These are phyloP conservation scores for Bassia scoparia DNA, from an alignment of 148 eudicot species.

Conservation along the genomic window DNA sequence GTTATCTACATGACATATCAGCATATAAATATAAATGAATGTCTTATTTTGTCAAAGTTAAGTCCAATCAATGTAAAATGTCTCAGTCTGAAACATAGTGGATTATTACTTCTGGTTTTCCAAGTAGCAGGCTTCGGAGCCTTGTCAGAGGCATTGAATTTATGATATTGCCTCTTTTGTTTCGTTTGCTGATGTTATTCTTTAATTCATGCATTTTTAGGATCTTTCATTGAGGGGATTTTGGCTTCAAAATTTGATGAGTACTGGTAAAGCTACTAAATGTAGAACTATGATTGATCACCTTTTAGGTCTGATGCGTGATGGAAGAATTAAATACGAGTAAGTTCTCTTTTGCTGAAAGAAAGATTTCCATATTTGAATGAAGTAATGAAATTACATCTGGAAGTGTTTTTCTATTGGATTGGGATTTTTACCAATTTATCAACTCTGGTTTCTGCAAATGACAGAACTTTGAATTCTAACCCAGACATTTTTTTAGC, in stretches of 20 bases:
- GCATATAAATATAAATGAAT: too few relatives aligned
- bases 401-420: background rate
- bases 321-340: conserved; percentile 77
- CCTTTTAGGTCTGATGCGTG: conserved; percentile 54
- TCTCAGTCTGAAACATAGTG: background rate
- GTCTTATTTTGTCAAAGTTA: too few relatives aligned
- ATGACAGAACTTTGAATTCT: background rate
- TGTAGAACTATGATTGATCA: conserved; percentile 73
- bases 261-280: conserved; percentile 58
- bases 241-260: conserved; percentile 86
- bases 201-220: conserved; percentile 33
- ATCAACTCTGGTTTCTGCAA: background rate
- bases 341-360: conserved; percentile 40
- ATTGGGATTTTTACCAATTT: background rate
- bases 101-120: background rate
- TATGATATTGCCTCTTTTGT: background rate
- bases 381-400: background rate
- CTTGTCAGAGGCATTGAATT: background rate
- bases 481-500: background rate
- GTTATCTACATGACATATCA: background rate
- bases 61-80: background rate
- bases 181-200: conserved; percentile 13
- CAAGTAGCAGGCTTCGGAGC: background rate
- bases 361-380: background rate
- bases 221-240: conserved; percentile 86